Evolutionary conservation across 176 grass and related monocot genomes (phyloP).

Genomic region (Thinopyrum elongatum): DNA sequence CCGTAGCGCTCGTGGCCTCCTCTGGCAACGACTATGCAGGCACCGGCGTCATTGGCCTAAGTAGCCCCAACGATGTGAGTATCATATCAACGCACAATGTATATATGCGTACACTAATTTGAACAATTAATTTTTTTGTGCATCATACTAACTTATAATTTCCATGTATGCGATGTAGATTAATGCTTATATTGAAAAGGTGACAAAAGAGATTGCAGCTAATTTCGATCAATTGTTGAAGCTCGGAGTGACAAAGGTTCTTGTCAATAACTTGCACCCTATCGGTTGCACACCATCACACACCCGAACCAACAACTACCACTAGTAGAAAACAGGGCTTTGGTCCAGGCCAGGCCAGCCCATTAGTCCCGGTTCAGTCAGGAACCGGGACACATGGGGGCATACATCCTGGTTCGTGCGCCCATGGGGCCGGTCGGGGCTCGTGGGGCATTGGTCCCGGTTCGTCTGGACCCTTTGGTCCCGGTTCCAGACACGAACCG

Average conservation of each 20-base stretch:
- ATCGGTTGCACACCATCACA: conserved; percentile 32
- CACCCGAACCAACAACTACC: conserved; percentile 16
- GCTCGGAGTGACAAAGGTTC: conserved; percentile 15
- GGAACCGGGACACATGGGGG: too few species aligned
- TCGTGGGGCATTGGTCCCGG: too few species aligned
- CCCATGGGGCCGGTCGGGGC: too few species aligned
- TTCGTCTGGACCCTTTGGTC: too few species aligned
- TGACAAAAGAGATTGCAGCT: neutral
- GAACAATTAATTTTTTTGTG: neutral
- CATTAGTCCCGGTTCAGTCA: too few species aligned
- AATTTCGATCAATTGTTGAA: neutral
- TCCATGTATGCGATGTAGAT: neutral
- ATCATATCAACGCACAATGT: neutral
- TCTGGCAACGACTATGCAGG: conserved; percentile 18
- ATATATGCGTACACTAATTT: neutral
- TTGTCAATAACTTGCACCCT: conserved; percentile 39
- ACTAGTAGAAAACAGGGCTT: too few species aligned
- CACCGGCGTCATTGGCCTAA: neutral
- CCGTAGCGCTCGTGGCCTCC: conserved; percentile 22
- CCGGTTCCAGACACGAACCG: too few species aligned
- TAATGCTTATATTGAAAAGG: neutral
- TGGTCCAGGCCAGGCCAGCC: too few species aligned
- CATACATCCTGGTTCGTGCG: too few species aligned
- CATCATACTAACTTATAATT: neutral
- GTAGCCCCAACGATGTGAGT: neutral